These are phyloP conservation scores for Colletotrichum lindemuthianum DNA, from an alignment of 2,329 filamentous ascomycete species.

Conservation along the genomic window DNA sequence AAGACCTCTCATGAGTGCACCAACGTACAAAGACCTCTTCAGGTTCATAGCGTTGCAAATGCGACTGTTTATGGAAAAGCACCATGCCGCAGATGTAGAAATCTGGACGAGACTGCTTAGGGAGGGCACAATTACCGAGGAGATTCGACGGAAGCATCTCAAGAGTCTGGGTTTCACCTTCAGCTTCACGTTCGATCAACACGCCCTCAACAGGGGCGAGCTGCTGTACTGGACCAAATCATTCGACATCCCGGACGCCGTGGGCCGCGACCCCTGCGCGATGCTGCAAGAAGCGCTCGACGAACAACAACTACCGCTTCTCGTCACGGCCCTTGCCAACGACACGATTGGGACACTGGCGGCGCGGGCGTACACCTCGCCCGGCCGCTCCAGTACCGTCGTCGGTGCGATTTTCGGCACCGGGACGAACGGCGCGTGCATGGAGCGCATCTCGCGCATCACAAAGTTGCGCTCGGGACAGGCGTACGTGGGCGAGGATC, in stretches of 20 bases:
- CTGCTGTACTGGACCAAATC: constrained; percentile 85
- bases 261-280: constrained; percentile 79
- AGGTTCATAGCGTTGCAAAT: constrained; percentile 79
- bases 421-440: constrained; percentile 78
- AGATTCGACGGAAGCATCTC: constrained; percentile 13
- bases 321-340: constrained; percentile 79
- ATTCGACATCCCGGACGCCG: constrained; percentile 79
- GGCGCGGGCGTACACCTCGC: constrained; percentile 81
- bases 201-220: constrained; percentile 76
- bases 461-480: constrained; percentile 58
- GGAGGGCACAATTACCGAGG: background rate
- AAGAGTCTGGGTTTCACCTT: constrained; percentile 45
- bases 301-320: constrained; percentile 72
- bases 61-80: constrained; percentile 72
- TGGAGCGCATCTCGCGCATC: constrained; percentile 76
- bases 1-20: constrained; percentile 37
- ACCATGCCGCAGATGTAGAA: constrained; percentile 51
- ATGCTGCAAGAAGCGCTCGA: constrained; percentile 79
- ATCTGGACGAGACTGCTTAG: constrained; percentile 5
- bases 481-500: background rate
- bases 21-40: constrained; percentile 69
- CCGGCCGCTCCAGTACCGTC: constrained; percentile 73
- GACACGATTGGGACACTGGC: constrained; percentile 85
- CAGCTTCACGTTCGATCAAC: constrained; percentile 78
- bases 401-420: constrained; percentile 85